These are phyloP conservation scores for Sporothrix sp. DNA, from an alignment of 2,329 filamentous ascomycete genomes.

Conservation along the genomic window DNA sequence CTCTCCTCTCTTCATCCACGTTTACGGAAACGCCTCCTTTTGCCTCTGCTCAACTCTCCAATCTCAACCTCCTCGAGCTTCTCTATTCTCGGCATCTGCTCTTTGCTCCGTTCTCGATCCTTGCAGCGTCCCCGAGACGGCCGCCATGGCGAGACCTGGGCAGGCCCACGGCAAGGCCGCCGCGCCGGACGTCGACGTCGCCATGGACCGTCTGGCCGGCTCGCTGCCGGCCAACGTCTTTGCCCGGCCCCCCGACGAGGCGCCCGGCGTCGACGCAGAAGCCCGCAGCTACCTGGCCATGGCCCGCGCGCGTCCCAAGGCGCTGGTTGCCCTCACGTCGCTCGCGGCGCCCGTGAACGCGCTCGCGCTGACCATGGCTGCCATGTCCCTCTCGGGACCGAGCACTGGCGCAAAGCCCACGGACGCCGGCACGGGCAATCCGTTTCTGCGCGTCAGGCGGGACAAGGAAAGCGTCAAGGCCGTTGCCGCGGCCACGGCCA, in stretches of 20 bases:
- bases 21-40: too few species aligned
- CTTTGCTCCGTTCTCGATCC: too few species aligned
- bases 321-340: not conserved
- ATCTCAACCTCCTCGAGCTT: too few species aligned
- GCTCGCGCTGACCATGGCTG: not conserved
- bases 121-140: too few species aligned
- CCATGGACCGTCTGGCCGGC: not conserved
- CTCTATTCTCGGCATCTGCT: too few species aligned
- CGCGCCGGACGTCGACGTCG: not conserved
- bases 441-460: not conserved
- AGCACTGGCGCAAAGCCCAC: not conserved
- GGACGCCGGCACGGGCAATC: not conserved
- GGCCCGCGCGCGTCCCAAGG: not conserved
- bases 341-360: not conserved
- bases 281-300: not conserved
- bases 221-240: not conserved
- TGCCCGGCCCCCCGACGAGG: not conserved
- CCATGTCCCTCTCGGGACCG: not conserved
- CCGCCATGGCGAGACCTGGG: not conserved
- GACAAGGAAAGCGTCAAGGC: not conserved
- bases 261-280: not conserved
- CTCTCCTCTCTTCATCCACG: too few species aligned
- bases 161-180: too few species aligned
- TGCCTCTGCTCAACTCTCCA: too few species aligned
- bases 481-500: too few species aligned